These are phyloP conservation scores for Xanthoconium stramineum DNA, from an alignment of 768 basidiomycete genomes.

Conservation along the genomic window DNA sequence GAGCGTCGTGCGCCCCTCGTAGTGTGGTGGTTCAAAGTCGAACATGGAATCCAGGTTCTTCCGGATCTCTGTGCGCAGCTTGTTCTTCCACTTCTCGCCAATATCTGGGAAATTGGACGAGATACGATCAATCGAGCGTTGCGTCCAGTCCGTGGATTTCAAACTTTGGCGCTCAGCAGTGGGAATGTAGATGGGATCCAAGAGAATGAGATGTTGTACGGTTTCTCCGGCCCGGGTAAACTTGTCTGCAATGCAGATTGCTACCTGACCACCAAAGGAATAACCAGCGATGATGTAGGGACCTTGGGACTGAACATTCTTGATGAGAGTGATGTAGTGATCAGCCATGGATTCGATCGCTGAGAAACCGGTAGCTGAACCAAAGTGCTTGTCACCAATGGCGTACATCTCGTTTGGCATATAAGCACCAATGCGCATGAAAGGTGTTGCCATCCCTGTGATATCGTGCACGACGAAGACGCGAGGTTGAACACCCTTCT, in stretches of 20 bases:
- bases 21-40: slow-evolving; percentile 28
- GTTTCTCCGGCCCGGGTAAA: slow-evolving; percentile 21
- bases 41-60: slow-evolving; percentile 34
- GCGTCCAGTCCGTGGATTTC: slow-evolving; percentile 30
- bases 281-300: slow-evolving; percentile 28
- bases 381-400: slow-evolving; percentile 32
- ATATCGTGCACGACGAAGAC: slow-evolving; percentile 31
- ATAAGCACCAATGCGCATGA: slow-evolving; percentile 31
- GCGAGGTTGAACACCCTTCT: slow-evolving; percentile 27
- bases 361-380: slow-evolving; percentile 28
- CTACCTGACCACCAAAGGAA: slow-evolving; percentile 30
- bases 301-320: slow-evolving; percentile 22
- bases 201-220: slow-evolving; percentile 26
- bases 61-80: slow-evolving; percentile 28
- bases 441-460: slow-evolving; percentile 32
- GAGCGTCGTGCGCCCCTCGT: slow-evolving; percentile 23
- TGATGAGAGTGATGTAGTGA: slow-evolving; percentile 31
- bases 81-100: slow-evolving; percentile 31
- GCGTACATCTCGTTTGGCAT: slow-evolving; percentile 34
- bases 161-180: slow-evolving; percentile 25
- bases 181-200: slow-evolving; percentile 31
- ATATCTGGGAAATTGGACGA: slow-evolving; percentile 31
- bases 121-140: slow-evolving; percentile 31
- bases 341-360: slow-evolving; percentile 31
- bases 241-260: slow-evolving; percentile 26